Conservation (phyloP, 352 stramenopile genomes). For the Phytophthora hibernalis region DNA sequence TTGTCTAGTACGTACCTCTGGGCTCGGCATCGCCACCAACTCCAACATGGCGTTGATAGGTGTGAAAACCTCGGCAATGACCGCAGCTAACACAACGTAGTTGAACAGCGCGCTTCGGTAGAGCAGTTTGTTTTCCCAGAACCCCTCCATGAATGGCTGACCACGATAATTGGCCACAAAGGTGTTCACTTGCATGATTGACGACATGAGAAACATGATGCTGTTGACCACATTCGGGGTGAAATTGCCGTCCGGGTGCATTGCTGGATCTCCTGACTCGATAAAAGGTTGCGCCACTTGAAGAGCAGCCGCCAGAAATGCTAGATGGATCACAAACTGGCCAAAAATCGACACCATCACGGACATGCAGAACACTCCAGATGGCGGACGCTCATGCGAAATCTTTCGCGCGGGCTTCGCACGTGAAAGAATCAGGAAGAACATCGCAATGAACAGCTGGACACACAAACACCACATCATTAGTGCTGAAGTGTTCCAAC, state of each 20-base stretch:
- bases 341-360: conserved; percentile 94
- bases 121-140: conserved; percentile 95
- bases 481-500: conserved; percentile 59
- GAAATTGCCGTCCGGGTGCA: conserved; percentile 93
- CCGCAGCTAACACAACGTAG: conserved; percentile 86
- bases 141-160: conserved; percentile 98
- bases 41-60: conserved; percentile 91
- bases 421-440: conserved; percentile 57
- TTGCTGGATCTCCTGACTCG: conserved; percentile 75
- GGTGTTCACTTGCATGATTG: conserved; percentile 95
- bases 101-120: conserved; percentile 88
- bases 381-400: conserved; percentile 92
- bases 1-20: conserved; percentile 35
- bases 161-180: conserved; percentile 99
- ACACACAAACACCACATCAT: conserved; percentile 45
- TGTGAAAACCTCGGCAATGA: conserved; percentile 91
- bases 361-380: conserved; percentile 94
- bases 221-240: conserved; percentile 98
- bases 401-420: conserved; percentile 95
- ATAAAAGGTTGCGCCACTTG: conserved; percentile 92
- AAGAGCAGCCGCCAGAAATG: conserved; percentile 91
- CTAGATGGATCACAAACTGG: conserved; percentile 98
- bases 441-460: conserved; percentile 80
- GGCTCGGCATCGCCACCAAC: conserved; percentile 91
- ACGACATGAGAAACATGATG: conserved; percentile 97